These are phyloP conservation scores for Erythrophleum ivorense DNA, from an alignment of 331 rosid species.

Conservation along the genomic window DNA sequence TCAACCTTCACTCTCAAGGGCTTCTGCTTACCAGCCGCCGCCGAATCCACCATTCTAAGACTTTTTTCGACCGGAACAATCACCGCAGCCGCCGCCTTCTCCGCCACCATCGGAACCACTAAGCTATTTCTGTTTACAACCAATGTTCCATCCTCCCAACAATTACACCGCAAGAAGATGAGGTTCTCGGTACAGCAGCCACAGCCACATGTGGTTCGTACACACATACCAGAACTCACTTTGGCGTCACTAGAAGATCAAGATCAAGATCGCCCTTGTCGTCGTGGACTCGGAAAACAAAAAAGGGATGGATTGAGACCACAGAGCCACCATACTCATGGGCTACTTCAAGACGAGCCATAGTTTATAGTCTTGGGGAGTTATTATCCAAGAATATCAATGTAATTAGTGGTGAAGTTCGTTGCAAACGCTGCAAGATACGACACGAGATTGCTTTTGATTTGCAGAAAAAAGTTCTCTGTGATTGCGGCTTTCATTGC, in stretches of 20 bases:
- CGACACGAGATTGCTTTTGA: constrained; percentile 29
- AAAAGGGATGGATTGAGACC: neutral
- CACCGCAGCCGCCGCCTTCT: no score
- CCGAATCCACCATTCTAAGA: no score
- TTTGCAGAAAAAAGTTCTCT: constrained; percentile 26
- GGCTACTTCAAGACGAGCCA: constrained; percentile 40
- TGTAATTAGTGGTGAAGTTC: constrained; percentile 4
- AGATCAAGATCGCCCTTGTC: neutral
- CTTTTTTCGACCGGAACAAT: no score
- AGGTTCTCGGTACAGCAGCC: neutral
- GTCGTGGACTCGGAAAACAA: neutral
- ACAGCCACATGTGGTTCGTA: neutral
- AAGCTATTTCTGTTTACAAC: no score
- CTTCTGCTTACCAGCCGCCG: neutral
- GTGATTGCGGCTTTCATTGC: constrained; percentile 1
- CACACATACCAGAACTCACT: neutral
- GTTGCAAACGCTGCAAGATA: constrained; percentile 33
- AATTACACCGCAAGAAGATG: no score
- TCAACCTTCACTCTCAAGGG: constrained; percentile 13
- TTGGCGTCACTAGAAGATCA: neutral
- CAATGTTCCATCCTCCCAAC: no score
- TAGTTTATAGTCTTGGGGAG: neutral
- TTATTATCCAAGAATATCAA: neutral
- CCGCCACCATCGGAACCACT: neutral
- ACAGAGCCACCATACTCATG: constrained; percentile 41